These are phyloP conservation scores for Clarireedia hainanense DNA, from an alignment of 2,329 filamentous ascomycete genomes.

Conservation along the genomic window DNA sequence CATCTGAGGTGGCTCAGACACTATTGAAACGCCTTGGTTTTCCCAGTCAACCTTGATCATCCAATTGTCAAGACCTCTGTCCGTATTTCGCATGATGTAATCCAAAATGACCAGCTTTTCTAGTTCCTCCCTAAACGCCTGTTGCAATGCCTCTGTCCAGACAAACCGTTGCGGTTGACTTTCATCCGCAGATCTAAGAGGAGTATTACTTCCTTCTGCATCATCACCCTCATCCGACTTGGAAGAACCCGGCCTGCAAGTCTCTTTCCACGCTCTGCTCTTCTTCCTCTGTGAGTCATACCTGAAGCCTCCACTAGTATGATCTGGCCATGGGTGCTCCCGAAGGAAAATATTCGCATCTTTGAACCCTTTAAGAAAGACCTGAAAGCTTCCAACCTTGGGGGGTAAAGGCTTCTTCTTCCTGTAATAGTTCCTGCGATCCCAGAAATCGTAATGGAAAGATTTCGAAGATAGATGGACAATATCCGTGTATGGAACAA, in stretches of 20 bases:
- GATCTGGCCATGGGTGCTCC: constrained; percentile 95
- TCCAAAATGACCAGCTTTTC: constrained; percentile 96
- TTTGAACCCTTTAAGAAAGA: constrained; percentile 94
- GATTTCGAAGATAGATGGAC: constrained; percentile 92
- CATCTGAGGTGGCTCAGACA: constrained; percentile 69
- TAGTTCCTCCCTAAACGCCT: constrained; percentile 87
- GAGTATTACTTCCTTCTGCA: constrained; percentile 40
- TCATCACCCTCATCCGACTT: constrained; percentile 52
- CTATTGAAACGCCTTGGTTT: constrained; percentile 73
- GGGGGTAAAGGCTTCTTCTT: constrained; percentile 80
- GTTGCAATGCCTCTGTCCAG: constrained; percentile 84
- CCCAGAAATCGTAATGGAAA: constrained; percentile 98
- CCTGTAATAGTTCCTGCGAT: constrained; percentile 77
- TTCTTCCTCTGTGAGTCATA: constrained; percentile 59
- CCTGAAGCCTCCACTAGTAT: constrained; percentile 57
- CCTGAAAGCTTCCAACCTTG: constrained; percentile 93
- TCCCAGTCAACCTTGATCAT: constrained; percentile 96
- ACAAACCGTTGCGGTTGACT: constrained; percentile 44
- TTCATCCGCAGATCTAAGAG: constrained; percentile 21
- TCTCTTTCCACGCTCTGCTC: constrained; percentile 71
- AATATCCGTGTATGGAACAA: constrained; percentile 95
- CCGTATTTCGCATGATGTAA: constrained; percentile 98
- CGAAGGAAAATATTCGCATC: constrained; percentile 93
- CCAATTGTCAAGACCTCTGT: constrained; percentile 95
- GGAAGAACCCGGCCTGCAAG: constrained; percentile 57